Evolutionary conservation across 106 monocot genomes (phyloP), one percentile per base, ranked within the genome.

Genomic region (Agapanthus africanus): DNA sequence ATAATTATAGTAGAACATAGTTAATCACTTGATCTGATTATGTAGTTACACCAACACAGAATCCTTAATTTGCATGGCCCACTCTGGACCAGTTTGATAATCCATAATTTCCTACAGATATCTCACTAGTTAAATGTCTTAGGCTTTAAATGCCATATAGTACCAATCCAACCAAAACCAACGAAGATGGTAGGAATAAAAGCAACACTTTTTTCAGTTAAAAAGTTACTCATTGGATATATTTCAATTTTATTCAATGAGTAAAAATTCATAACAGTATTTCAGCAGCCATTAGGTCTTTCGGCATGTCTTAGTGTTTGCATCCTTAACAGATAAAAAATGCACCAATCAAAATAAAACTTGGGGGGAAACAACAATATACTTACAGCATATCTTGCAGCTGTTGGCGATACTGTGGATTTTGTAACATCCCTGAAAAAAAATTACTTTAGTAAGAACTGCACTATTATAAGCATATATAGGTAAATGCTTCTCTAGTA

Each of bases 371-470:
- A 59, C 3, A 27, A 31, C 19, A 28, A 6, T 57, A 63, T 33
- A 70, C 70, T 91, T 85, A 97, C 97, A 97, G 80, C 92, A 92
- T 89, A 54, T 92, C 97, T 80, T 97, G 88, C 71, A 97, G 66
- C 62, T 97, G 92, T 33, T 83, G 81, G 57, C 97, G 97, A 66
- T 87, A 92, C 73, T 84, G 74, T 16, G 97, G 97, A 83, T 92
- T 85, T 73, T 97, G 92, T 50, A 97, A 65, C 87, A 97, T 87
- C 89, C 89, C 97, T 97, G 77, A 51, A 81, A 68, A 78, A 65
- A 34, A 71, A 36, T n/a, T 27, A 40, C 46, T 40, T 42, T 1
- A 0, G 14, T 64, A 41, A 63, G 46, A 69, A 36, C 47, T 47
- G 23, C 31, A 67, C 11, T 46, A 26, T 26, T 67, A 47, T 46